A percentile compares a stretch with the other conserved stretches of the same genome.
These are phyloP conservation scores for Acanthamoeba lugdunensis DNA, from an alignment of 208 protist genomes.

Conservation along the genomic window DNA sequence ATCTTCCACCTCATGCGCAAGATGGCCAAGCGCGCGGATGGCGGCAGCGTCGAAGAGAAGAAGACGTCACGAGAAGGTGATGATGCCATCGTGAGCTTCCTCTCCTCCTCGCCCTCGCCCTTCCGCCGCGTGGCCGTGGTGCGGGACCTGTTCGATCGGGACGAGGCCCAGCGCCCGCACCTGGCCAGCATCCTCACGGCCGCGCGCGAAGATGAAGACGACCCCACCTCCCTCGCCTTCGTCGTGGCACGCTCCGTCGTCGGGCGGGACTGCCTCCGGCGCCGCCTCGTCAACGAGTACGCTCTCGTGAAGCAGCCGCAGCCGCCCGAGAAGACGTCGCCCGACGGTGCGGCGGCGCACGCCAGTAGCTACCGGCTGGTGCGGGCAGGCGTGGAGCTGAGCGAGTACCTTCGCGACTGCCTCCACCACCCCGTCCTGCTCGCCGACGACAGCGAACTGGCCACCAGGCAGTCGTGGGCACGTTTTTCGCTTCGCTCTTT, in stretches of 20 bases:
- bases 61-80: neutral
- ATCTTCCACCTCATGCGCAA: slow-evolving; percentile 3
- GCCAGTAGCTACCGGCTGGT: neutral
- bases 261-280: slow-evolving; percentile 25
- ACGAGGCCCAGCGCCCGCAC: neutral
- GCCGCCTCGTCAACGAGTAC: slow-evolving; percentile 77
- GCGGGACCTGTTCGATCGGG: slow-evolving; percentile 61
- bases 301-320: neutral
- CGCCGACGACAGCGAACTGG: slow-evolving; percentile 32
- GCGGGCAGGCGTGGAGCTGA: neutral
- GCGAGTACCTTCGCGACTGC: slow-evolving; percentile 63
- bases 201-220: slow-evolving; percentile 12
- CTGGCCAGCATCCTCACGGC: slow-evolving; percentile 19
- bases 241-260: slow-evolving; percentile 4
- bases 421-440: slow-evolving; percentile 48
- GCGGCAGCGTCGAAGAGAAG: neutral
- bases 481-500: neutral
- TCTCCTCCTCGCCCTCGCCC: neutral
- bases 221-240: neutral
- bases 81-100: neutral
- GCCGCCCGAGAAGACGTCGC: neutral
- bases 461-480: neutral
- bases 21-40: neutral
- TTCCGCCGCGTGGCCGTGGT: slow-evolving; percentile 62
- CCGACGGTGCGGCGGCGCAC: neutral